These are phyloP conservation scores for Boehmeria nivea DNA, from an alignment of 306 rosid genomes.

Conservation along the genomic window DNA sequence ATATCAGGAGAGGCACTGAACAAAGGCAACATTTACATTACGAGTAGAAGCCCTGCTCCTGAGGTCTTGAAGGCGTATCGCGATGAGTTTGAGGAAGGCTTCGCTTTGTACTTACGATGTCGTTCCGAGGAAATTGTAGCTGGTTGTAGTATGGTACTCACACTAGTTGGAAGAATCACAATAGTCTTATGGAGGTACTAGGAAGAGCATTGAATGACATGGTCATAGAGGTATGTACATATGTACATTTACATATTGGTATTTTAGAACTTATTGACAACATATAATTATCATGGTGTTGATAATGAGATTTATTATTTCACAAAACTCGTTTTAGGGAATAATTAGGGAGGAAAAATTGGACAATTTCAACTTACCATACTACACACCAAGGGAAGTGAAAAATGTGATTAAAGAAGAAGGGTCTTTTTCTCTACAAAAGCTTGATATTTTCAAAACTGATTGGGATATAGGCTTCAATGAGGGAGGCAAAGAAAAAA, in stretches of 20 bases:
- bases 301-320: neutral
- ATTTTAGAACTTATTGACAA: too few species aligned
- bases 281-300: neutral
- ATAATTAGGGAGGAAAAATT: conserved; percentile 31
- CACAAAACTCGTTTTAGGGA: conserved; percentile 16
- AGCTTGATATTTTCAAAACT: conserved; percentile 8
- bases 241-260: too few species aligned
- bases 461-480: conserved; percentile 30
- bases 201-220: conserved; percentile 36
- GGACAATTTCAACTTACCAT: conserved; percentile 32
- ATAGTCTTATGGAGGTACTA: conserved; percentile 9
- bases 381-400: conserved; percentile 39
- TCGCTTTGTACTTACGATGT: conserved; percentile 28
- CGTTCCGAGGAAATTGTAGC: conserved; percentile 32
- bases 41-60: conserved; percentile 18
- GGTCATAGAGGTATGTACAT: conserved; percentile 37
- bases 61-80: conserved; percentile 20
- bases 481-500: neutral
- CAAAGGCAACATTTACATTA: conserved; percentile 18
- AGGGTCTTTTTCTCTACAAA: conserved; percentile 31
- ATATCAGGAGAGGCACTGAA: conserved; percentile 16
- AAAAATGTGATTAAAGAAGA: conserved; percentile 29
- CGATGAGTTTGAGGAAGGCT: conserved; percentile 33
- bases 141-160: conserved; percentile 39
- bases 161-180: conserved; percentile 24